A percentile compares a stretch with the other conserved stretches of the same genome.
phyloP scores from a whole-genome alignment of 1,284 basidiomycete species.

The Rhodotorula sp. region DNA sequence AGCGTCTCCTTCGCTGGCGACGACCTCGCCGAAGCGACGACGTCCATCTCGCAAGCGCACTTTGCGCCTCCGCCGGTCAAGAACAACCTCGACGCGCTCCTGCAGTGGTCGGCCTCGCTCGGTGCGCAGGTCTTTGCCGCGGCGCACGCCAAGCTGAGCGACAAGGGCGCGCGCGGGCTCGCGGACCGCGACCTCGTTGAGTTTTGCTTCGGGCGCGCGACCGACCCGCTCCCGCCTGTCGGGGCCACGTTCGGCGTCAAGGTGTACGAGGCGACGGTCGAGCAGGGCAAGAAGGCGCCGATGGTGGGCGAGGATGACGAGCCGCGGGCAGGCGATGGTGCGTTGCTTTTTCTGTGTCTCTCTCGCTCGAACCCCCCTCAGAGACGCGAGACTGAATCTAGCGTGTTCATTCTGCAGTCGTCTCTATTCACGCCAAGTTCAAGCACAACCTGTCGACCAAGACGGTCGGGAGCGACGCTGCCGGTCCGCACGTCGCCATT shows the following conservation, averaged over 20 bases:
- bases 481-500: slow-evolving; percentile 67
- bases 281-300: slow-evolving; percentile 16
- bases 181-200: slow-evolving; percentile 41
- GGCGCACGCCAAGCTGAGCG: slow-evolving; percentile 63
- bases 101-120: slow-evolving; percentile 62
- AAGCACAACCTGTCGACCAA: slow-evolving; percentile 78
- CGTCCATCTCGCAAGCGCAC: slow-evolving; percentile 17
- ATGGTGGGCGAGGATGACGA: slow-evolving; percentile 19
- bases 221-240: slow-evolving; percentile 16
- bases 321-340: slow-evolving; percentile 36
- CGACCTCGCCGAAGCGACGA: slow-evolving; percentile 19
- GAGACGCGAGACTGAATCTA: background rate
- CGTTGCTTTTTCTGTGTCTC: background rate
- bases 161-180: slow-evolving; percentile 60
- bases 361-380: background rate
- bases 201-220: slow-evolving; percentile 36
- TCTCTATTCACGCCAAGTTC: slow-evolving; percentile 68
- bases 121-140: slow-evolving; percentile 72
- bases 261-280: slow-evolving; percentile 20
- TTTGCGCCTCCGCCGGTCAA: background rate
- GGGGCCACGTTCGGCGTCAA: slow-evolving; percentile 22
- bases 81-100: slow-evolving; percentile 8
- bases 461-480: slow-evolving; percentile 61
- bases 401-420: slow-evolving; percentile 2
- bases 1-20: slow-evolving; percentile 13